Percentiles rank a stretch among this genome's conserved stretches.
Evolutionary conservation across 352 stramenopile genomes (phyloP).

Genomic region (Phytophthora rubi): DNA sequence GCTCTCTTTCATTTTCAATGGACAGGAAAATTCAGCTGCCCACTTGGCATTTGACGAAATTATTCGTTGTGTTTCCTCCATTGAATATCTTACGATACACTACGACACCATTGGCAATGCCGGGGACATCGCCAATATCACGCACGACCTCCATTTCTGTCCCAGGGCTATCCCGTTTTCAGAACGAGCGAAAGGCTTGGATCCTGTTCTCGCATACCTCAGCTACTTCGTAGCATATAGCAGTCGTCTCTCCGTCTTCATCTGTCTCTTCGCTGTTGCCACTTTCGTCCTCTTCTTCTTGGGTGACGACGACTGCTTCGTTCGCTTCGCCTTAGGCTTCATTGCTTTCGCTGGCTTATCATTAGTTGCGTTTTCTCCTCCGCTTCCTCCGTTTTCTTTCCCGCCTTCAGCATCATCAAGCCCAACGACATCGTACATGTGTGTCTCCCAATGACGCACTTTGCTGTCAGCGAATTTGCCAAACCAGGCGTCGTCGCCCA

Average conservation of each 20-base stretch:
- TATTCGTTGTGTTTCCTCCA: neutral
- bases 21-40: neutral
- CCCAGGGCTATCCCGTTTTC: neutral
- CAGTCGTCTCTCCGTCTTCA: conserved; percentile 8
- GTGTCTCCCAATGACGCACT: conserved; percentile 19
- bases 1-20: no score
- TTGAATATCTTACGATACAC: neutral
- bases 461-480: conserved; percentile 27
- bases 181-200: neutral
- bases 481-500: conserved; percentile 30
- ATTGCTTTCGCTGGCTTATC: neutral
- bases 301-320: neutral
- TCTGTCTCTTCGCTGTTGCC: conserved; percentile 3
- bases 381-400: neutral
- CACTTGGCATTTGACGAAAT: neutral
- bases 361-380: neutral
- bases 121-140: neutral
- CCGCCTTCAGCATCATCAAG: conserved; percentile 1
- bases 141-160: neutral
- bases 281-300: conserved; percentile 12
- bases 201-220: neutral
- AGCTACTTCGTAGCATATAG: conserved; percentile 16
- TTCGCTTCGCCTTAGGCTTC: neutral
- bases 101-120: neutral
- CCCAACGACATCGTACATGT: conserved; percentile 22